Evolutionary conservation across 257 asterid genomes (phyloP), one percentile per base, ranked within the genome.

Genomic region (Primulina tabacum): DNA sequence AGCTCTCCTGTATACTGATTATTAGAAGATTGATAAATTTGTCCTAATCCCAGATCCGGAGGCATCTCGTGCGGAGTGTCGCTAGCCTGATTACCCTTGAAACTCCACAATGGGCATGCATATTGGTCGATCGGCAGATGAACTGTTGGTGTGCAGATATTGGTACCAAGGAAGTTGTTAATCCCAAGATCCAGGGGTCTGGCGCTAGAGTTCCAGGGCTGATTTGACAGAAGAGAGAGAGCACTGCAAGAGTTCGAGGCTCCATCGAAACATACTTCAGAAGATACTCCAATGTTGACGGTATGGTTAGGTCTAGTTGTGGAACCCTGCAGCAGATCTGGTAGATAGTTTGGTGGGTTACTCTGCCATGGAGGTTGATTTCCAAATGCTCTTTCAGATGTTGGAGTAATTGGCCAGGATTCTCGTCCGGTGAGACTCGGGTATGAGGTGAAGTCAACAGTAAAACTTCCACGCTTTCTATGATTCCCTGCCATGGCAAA

Each of bases 171-270:
- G 56, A 74, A 67, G 58, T 62, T 73, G 74, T 78, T 81, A 4
- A 73, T 72, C 79, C 81, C 94, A 32, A 81, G 86, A 79, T 82
- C 79, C 62, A 76, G 73, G 68, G 88, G 64, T 17, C 74, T 89
- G 86, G 71, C 69, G 76, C 89, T 83, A 30, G 90, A 79, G 82
- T 68, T 79, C 96, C 96, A 92, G 52, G 92, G 84, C 66, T 85
- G 91, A 67, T 82, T 92, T 92, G 98, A 92, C 97, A 88, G 97
- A 90, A 92, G 98, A 92, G 96, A 92, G 98, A 85, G 98, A 92
- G 96, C 98, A 81, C 81, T 75, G 74, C 70, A 70, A 79, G 92
- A 85, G 79, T 79, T 84, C 0, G 89, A 77, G 75, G 72, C 85
- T 62, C 87, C 88, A 28, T 55, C 52, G 72, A 67, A 85, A 72